Conservation (phyloP, 768 basidiomycete genomes). For the Boletus speciosus region DNA sequence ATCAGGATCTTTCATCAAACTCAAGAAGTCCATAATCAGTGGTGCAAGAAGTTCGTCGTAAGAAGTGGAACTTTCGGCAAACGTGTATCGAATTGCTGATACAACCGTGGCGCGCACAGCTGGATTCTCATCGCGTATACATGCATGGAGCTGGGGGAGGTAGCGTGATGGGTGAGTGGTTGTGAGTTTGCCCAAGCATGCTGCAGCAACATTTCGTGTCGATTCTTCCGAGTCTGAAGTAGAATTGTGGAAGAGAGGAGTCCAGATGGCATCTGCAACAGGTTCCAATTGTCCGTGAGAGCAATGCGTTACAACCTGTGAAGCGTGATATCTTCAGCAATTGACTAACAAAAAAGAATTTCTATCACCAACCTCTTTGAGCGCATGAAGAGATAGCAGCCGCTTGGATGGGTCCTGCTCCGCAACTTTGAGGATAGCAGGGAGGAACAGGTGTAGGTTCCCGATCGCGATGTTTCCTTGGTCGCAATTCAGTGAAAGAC, state of each 20-base stretch:
- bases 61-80: constrained; percentile 78
- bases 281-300: constrained; percentile 79
- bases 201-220: constrained; percentile 91
- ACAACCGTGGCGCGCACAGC: constrained; percentile 84
- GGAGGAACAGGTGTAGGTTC: constrained; percentile 82
- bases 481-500: not conserved
- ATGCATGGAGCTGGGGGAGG: constrained; percentile 86
- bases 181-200: constrained; percentile 93
- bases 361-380: constrained; percentile 70
- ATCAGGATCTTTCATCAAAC: constrained; percentile 84
- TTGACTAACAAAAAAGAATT: not conserved
- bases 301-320: constrained; percentile 87
- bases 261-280: constrained; percentile 89
- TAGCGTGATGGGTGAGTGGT: constrained; percentile 89
- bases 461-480: constrained; percentile 96
- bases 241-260: constrained; percentile 87
- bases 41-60: constrained; percentile 92
- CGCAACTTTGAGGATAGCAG: constrained; percentile 74
- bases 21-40: constrained; percentile 86
- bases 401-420: constrained; percentile 75
- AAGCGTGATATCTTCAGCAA: not conserved
- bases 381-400: constrained; percentile 81
- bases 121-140: constrained; percentile 64
- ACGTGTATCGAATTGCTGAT: constrained; percentile 87
- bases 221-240: constrained; percentile 82